Percentiles rank a stretch among this genome's conserved stretches.
Evolutionary conservation across 768 basidiomycete genomes (phyloP).

Genomic region (Russula earlei): DNA sequence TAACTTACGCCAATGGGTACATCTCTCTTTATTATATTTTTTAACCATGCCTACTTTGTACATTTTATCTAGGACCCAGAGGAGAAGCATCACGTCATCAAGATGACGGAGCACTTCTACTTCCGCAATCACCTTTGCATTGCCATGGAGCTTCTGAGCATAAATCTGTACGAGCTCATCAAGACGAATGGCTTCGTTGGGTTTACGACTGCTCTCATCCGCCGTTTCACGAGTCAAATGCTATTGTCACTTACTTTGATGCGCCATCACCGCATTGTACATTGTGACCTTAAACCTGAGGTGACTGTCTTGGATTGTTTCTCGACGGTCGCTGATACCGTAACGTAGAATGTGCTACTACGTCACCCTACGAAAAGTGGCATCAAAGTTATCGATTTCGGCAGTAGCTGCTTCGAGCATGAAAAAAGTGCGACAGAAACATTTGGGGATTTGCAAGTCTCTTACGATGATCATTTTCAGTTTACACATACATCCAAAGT

Average conservation of each 20-base stretch:
- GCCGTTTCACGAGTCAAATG: conserved; percentile 96
- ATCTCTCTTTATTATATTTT: conserved; percentile 23
- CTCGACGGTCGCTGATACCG: conserved; percentile 1
- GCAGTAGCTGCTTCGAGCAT: conserved; percentile 95
- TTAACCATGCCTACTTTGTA: neutral
- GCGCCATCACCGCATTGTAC: conserved; percentile 95
- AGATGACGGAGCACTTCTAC: conserved; percentile 97
- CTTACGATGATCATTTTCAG: conserved; percentile 33
- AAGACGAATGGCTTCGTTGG: conserved; percentile 98
- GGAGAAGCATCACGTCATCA: conserved; percentile 94
- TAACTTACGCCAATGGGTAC: conserved; percentile 93
- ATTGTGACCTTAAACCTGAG: conserved; percentile 98
- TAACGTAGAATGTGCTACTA: conserved; percentile 76
- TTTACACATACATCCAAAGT: conserved; percentile 99
- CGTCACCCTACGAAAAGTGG: conserved; percentile 93
- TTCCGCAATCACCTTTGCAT: conserved; percentile 98
- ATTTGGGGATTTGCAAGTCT: neutral
- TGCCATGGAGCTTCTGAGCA: conserved; percentile 94
- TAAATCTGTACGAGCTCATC: conserved; percentile 97
- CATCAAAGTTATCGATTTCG: conserved; percentile 98
- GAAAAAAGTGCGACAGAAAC: conserved; percentile 70
- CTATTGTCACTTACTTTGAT: conserved; percentile 83
- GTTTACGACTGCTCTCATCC: conserved; percentile 92
- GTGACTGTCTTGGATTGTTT: conserved; percentile 30
- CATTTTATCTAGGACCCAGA: conserved; percentile 77